Evolutionary conservation across 2,329 filamentous ascomycete species (phyloP).

Genomic region (Fonsecaea nubica): DNA sequence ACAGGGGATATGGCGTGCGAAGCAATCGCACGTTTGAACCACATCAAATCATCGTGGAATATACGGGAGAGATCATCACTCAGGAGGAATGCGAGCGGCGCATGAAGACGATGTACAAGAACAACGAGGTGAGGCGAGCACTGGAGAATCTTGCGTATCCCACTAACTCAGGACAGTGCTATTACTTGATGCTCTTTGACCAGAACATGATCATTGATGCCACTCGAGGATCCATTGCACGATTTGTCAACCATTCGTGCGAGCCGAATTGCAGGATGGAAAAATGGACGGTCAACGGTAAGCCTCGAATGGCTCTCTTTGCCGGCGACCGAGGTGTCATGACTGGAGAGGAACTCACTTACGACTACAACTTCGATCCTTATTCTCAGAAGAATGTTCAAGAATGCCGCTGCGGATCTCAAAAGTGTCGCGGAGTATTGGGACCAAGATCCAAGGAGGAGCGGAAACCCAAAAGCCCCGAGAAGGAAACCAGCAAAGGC

Average conservation of each 20-base stretch:
- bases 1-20: constrained; percentile 89
- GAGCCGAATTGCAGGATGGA: constrained; percentile 97
- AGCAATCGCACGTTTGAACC: constrained; percentile 86
- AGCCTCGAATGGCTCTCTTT: constrained; percentile 95
- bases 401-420: constrained; percentile 66
- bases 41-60: constrained; percentile 97
- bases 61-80: constrained; percentile 96
- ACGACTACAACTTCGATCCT: constrained; percentile 80
- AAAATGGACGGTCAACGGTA: constrained; percentile 93
- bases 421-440: constrained; percentile 67
- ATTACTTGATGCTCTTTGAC: constrained; percentile 98
- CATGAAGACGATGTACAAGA: constrained; percentile 92
- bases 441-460: constrained; percentile 63
- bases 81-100: constrained; percentile 90
- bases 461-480: constrained; percentile 33
- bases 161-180: constrained; percentile 67
- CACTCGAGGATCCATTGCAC: constrained; percentile 83
- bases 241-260: constrained; percentile 98
- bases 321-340: constrained; percentile 87
- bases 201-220: constrained; percentile 99
- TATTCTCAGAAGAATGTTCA: constrained; percentile 69
- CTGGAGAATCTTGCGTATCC: background rate
- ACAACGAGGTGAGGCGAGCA: constrained; percentile 76
- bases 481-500: constrained; percentile 31
- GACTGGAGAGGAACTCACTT: constrained; percentile 95